Evolutionary conservation across 2,329 filamentous ascomycete species (phyloP), one percentile per base, ranked within the genome.

Genomic region (Plenodomus lindquistii): DNA sequence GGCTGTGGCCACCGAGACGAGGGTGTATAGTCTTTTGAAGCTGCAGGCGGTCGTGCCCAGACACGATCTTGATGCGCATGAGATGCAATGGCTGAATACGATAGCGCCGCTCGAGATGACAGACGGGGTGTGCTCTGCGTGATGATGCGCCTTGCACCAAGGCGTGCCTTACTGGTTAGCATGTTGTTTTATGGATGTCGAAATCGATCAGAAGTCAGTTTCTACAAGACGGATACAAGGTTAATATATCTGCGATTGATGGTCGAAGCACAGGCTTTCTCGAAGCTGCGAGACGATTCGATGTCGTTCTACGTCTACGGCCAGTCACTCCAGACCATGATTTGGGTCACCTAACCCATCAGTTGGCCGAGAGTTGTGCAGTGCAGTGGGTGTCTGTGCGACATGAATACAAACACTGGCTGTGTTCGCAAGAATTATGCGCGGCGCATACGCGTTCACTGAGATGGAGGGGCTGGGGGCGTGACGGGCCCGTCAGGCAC

Each of bases 111-210:
- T 15, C 27, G 27, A 31, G 27, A 31, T 31, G 27, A 31, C 4
- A 31, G 27, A 4, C 11, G 27, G 15, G 6, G 11, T 31, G 27
- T 31, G 4, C 11, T 31, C 4, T 31, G 54, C 17, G 65, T 47
- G 42, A 73, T 58, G 11, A 31, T 8, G 55, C 67, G 72, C 65
- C 68, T 69, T 46, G 63, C 59, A 51, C 67, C 66, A 42, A 69
- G 46, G 47, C 67, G 65, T 40, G 66, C 59, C 70, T 63, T 70
- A 44, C 55, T 63, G 15, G 65, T 65, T 42, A 74, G 64, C 72
- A 75, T 74, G 27, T 38, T 63, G 51, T 43, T 44, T 24, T 48
- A 20, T 38, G 41, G 20, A 24, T 19, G 35, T 40, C 40, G 37
- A 40, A 46, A 44, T 44, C 45, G 40, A 46, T 38, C 29, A 20